These are phyloP conservation scores for Erythrophleum ivorense DNA, from an alignment of 331 rosid genomes.

Conservation along the genomic window DNA sequence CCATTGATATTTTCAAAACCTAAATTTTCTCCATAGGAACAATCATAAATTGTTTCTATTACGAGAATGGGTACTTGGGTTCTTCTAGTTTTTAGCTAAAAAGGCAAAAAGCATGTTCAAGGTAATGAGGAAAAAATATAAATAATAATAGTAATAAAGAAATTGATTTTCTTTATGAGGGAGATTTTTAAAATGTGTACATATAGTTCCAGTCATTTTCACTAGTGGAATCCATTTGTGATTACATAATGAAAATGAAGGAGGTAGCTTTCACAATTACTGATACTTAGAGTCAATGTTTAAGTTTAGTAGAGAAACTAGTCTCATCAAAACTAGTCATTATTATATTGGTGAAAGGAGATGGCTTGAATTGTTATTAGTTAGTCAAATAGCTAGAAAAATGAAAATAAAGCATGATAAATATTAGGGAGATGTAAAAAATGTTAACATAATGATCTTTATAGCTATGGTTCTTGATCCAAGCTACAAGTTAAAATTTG, in stretches of 20 bases:
- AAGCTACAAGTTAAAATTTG: too few relatives aligned
- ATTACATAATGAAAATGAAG: constrained; percentile 2
- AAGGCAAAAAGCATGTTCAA: constrained; percentile 30
- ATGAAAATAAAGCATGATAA: too few relatives aligned
- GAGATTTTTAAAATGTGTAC: constrained; percentile 5
- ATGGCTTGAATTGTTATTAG: too few relatives aligned
- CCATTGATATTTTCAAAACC: constrained; percentile 2
- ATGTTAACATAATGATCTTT: too few relatives aligned
- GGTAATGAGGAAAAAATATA: constrained; percentile 22
- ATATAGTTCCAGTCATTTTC: constrained; percentile 34
- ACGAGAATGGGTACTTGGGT: not conserved
- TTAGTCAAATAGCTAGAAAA: too few relatives aligned
- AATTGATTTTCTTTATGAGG: not conserved
- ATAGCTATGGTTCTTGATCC: too few relatives aligned
- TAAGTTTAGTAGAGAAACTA: constrained; percentile 9
- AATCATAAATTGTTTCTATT: constrained; percentile 1
- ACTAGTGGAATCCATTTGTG: constrained; percentile 25
- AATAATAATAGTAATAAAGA: not conserved
- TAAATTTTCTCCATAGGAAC: too few relatives aligned
- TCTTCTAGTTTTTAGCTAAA: not conserved
- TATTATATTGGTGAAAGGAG: not conserved
- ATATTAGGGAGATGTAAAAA: too few relatives aligned
- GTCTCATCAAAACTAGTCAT: constrained; percentile 7
- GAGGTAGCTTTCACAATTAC: constrained; percentile 22
- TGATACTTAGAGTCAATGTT: constrained; percentile 33